Conservation (phyloP, 257 asterid genomes). For the Plectranthus barbatus region DNA sequence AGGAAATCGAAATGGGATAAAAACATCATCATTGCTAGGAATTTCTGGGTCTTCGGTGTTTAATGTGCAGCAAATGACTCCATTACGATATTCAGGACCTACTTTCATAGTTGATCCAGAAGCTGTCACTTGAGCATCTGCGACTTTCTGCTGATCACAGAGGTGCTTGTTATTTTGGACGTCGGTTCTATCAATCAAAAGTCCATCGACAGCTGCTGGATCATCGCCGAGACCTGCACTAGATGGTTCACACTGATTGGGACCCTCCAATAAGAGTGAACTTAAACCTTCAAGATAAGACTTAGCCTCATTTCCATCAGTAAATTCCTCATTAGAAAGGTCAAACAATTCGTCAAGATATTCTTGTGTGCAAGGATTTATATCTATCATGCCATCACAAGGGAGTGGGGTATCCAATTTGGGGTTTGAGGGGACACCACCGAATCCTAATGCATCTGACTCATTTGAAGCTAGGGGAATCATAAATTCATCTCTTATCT, state of each 20-base stretch:
- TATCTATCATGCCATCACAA: constrained; percentile 14
- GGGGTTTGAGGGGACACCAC: constrained; percentile 11
- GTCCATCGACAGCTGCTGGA: constrained; percentile 21
- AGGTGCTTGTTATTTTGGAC: constrained; percentile 9
- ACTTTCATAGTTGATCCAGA: constrained; percentile 26
- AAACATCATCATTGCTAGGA: constrained; percentile 82
- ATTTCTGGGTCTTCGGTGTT: constrained; percentile 66
- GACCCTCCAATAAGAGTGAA: constrained; percentile 55
- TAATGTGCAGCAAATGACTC: constrained; percentile 61
- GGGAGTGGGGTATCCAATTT: constrained; percentile 19
- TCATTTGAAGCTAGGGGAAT: constrained; percentile 13
- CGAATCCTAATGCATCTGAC: constrained; percentile 12
- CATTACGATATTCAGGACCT: constrained; percentile 59
- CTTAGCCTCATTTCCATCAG: constrained; percentile 30
- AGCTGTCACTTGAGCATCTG: constrained; percentile 28
- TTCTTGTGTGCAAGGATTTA: constrained; percentile 31
- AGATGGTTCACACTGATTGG: constrained; percentile 23
- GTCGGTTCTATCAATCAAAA: constrained; percentile 15
- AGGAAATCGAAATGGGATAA: constrained; percentile 60
- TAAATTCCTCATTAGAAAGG: constrained; percentile 39
- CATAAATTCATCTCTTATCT: constrained; percentile 10
- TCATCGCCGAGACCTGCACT: constrained; percentile 16
- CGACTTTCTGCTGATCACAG: constrained; percentile 12
- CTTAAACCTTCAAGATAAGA: constrained; percentile 45
- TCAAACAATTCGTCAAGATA: constrained; percentile 34